Evolutionary conservation across 352 stramenopile genomes (phyloP).

Genomic region (Phytophthora ohioensis): DNA sequence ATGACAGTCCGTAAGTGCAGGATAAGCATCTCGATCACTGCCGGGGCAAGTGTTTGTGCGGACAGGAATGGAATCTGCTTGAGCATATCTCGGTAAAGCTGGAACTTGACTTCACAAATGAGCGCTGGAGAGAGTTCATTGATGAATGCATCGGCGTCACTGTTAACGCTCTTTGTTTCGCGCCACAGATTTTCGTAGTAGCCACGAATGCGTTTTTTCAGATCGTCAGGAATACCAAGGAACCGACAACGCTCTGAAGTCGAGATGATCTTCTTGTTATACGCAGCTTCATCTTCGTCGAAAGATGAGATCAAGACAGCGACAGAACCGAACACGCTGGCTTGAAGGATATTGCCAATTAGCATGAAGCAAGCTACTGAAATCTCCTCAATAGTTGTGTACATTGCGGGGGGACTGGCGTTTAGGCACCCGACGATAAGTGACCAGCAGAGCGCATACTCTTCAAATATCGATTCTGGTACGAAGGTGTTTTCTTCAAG

Average conservation of each 20-base stretch:
- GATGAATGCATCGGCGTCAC: constrained; percentile 77
- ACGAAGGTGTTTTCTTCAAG: constrained; percentile 43
- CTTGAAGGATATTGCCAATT: constrained; percentile 72
- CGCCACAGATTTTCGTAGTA: constrained; percentile 81
- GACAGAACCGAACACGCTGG: constrained; percentile 74
- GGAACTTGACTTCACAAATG: constrained; percentile 83
- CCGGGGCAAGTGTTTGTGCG: constrained; percentile 62
- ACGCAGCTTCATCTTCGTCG: constrained; percentile 69
- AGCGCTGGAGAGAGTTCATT: constrained; percentile 76
- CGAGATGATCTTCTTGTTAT: constrained; percentile 77
- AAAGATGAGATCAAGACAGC: constrained; percentile 74
- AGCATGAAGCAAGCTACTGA: constrained; percentile 79
- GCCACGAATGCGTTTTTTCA: constrained; percentile 60
- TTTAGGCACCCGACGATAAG: constrained; percentile 71
- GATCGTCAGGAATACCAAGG: constrained; percentile 62
- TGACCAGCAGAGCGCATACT: constrained; percentile 66
- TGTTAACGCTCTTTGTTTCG: constrained; percentile 70
- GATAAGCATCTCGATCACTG: constrained; percentile 84
- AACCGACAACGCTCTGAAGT: constrained; percentile 74
- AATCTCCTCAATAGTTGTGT: constrained; percentile 54
- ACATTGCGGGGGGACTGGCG: constrained; percentile 67
- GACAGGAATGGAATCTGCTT: constrained; percentile 84
- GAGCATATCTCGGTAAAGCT: constrained; percentile 82
- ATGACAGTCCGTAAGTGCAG: constrained; percentile 74
- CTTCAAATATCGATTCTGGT: constrained; percentile 30